Base-by-base conservation (phyloP, 495 filamentous ascomycete genomes). In the Talaromyces adpressus region DNA sequence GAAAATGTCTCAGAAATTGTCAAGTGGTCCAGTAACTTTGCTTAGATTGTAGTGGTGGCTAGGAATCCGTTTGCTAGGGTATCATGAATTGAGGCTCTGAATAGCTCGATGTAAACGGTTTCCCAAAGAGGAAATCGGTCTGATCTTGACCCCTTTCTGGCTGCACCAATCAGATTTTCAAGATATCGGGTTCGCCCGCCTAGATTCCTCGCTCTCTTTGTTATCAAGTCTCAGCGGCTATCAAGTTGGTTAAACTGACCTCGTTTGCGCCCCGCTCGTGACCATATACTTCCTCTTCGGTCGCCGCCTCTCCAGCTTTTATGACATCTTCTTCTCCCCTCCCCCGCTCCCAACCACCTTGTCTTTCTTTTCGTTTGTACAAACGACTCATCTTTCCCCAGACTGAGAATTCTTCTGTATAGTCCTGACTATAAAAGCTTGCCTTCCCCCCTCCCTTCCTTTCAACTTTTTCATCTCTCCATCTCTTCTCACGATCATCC, bases 401-500 rank as follows among this genome's bases (percentile, higher is more conserved):
- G 52, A 41, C 14, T 41, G 6, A 5, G 14, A 9, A 56, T 29
- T n/a, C 18, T 16, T 56, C 52, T 29, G 23, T 56, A 56, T 56
- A 56, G 22, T 14, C 22, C 9, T 3, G 11, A 56, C 52, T 56
- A 56, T 56, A 29, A 29, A 56, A 56, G 22, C 52, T n/a, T 14
- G 22, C 12, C 23, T 56, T 56, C 57, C 59, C 16, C 16, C 63
- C 62, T 8, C 18, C 22, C 56, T 61, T 64, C 30, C 58, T 45
- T 54, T 49, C 14, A 51, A 20, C 23, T 52, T 18, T 47, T 22
- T 27, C 36, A 52, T 52, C 20, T 53, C 22, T 62, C 49, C 41
- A 47, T 53, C 59, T 64, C 52, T 56, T 63, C 51, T 65, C 61
- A 34, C 49, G 1, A 49, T 49, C 34, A 18, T 58, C 27, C 7